A percentile compares a stretch with the other conserved stretches of the same genome.
These are phyloP conservation scores for Henningerozyma blattae DNA, from an alignment of 805 yeast species.

Conservation along the genomic window DNA sequence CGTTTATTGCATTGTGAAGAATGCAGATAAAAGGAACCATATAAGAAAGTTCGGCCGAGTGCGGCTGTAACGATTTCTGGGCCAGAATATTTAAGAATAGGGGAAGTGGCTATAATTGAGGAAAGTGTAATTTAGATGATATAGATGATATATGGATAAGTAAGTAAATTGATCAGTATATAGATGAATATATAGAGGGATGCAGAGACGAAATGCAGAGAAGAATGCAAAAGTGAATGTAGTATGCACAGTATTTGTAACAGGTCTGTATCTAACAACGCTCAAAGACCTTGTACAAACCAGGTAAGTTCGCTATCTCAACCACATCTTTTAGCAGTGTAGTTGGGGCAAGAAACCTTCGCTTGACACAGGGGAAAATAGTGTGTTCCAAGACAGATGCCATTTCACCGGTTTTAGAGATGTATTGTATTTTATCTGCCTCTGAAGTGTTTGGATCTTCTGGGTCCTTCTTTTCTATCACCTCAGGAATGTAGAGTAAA, in stretches of 20 bases:
- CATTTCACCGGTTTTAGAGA: slow-evolving; percentile 21
- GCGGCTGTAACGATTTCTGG: too few relatives aligned
- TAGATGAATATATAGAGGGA: too few relatives aligned
- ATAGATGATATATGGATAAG: not conserved
- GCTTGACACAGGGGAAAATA: slow-evolving; percentile 55
- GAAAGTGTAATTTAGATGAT: not conserved
- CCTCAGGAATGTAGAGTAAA: slow-evolving; percentile 57
- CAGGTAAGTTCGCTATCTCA: slow-evolving; percentile 87
- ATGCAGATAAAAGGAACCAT: too few relatives aligned
- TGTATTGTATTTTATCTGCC: slow-evolving; percentile 14
- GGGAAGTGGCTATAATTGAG: too few relatives aligned
- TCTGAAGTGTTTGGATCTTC: slow-evolving; percentile 10
- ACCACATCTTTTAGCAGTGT: slow-evolving; percentile 42
- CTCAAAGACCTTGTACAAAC: slow-evolving; percentile 83
- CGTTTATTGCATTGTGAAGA: too few relatives aligned
- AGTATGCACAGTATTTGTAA: too few relatives aligned
- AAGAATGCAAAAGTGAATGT: too few relatives aligned
- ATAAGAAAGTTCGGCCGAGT: too few relatives aligned
- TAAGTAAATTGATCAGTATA: too few relatives aligned
- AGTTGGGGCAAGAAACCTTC: slow-evolving; percentile 52
- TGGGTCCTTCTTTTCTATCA: slow-evolving; percentile 16
- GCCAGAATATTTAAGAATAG: too few relatives aligned
- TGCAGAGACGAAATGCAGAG: too few relatives aligned
- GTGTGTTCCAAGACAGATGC: slow-evolving; percentile 38
- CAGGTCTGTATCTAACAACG: slow-evolving; percentile 44